Evolutionary conservation across 202 grass and related monocot species (phyloP).

Genomic region (Eragrostis tef): DNA sequence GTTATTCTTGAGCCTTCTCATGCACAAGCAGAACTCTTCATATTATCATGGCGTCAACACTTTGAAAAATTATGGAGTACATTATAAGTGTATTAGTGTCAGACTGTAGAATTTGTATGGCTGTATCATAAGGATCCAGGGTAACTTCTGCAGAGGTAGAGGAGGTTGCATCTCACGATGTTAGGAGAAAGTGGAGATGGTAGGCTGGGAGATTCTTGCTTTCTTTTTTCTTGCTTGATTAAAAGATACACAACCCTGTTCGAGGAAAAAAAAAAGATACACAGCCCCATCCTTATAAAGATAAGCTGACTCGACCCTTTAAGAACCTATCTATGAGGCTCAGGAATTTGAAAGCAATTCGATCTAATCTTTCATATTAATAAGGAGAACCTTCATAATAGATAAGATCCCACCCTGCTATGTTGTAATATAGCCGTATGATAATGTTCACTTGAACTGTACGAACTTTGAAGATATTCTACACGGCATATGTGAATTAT

Average conservation of each 20-base stretch:
- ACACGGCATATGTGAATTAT: background rate
- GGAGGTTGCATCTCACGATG: background rate
- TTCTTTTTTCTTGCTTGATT: background rate
- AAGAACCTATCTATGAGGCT: background rate
- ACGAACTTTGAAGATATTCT: no score
- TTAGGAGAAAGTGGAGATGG: background rate
- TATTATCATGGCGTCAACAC: background rate
- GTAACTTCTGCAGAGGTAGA: background rate
- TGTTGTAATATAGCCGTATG: background rate
- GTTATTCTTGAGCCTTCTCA: background rate
- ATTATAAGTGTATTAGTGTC: slow-evolving; percentile 18
- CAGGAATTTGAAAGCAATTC: background rate
- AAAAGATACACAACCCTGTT: background rate
- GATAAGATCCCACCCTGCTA: background rate
- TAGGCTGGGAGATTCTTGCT: background rate
- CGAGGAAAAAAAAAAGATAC: no score
- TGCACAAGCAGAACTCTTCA: background rate
- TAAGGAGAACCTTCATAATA: background rate
- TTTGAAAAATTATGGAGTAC: background rate
- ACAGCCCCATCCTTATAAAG: background rate
- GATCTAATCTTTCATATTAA: background rate
- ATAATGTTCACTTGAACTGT: background rate
- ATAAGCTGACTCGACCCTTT: background rate
- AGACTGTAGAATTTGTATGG: background rate
- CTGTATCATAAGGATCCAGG: background rate